Conservation (phyloP, 805 yeast genomes). For the Saturnispora sekii region DNA sequence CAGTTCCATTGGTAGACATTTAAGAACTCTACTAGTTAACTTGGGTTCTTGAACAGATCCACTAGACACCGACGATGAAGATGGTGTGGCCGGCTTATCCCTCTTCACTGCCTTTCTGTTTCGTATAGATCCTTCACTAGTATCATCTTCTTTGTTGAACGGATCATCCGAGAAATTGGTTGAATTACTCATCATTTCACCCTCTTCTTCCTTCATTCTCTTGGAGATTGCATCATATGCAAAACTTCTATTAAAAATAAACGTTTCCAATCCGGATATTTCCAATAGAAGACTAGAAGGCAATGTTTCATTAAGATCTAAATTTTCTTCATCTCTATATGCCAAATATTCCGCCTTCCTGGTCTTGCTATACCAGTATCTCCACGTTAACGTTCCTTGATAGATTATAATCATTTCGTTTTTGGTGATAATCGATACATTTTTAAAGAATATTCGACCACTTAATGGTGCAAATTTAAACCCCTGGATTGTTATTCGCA, state of each 20-base stretch:
- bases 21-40: conserved; percentile 17
- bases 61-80: background rate
- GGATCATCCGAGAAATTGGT: background rate
- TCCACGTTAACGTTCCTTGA: conserved; percentile 75
- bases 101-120: background rate
- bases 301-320: conserved; percentile 33
- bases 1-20: conserved; percentile 53
- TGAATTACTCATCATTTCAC: background rate
- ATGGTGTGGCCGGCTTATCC: background rate
- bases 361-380: conserved; percentile 66
- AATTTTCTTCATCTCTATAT: conserved; percentile 15
- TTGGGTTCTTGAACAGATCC: background rate
- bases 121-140: background rate
- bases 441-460: conserved; percentile 73
- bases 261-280: conserved; percentile 73
- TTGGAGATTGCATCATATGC: conserved; percentile 48
- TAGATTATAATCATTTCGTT: conserved; percentile 64
- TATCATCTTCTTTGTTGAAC: background rate
- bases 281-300: conserved; percentile 50
- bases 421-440: conserved; percentile 61
- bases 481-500: conserved; percentile 61
- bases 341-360: conserved; percentile 30
- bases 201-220: conserved; percentile 7
- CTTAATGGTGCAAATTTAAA: conserved; percentile 70
- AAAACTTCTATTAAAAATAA: conserved; percentile 66